Percentiles rank a stretch among this genome's conserved stretches.
phyloP scores from a whole-genome alignment of 2,329 filamentous ascomycete species.

The Epichloe gansuensis region DNA sequence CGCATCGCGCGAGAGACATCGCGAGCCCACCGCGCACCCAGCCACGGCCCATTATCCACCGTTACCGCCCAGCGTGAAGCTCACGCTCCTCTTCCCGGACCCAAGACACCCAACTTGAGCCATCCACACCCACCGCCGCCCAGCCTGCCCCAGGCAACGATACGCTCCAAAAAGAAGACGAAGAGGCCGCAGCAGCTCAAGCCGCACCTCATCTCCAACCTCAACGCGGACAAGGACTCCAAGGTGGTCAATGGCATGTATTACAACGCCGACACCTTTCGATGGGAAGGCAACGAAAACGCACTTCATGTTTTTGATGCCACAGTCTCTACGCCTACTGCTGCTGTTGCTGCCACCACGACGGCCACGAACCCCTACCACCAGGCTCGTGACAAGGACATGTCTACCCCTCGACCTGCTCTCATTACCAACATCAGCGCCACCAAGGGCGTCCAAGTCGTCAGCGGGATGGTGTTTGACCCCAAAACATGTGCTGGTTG shows the following conservation, averaged over 20 bases:
- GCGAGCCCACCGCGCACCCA: slow-evolving; percentile 46
- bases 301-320: slow-evolving; percentile 67
- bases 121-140: slow-evolving; percentile 19
- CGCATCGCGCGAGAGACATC: slow-evolving; percentile 52
- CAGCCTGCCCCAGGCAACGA: slow-evolving; percentile 26
- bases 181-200: slow-evolving; percentile 54
- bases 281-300: slow-evolving; percentile 96
- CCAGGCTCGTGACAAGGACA: slow-evolving; percentile 43
- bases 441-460: slow-evolving; percentile 79
- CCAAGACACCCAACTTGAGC: slow-evolving; percentile 32
- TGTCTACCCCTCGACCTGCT: slow-evolving; percentile 52
- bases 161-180: slow-evolving; percentile 43
- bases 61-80: slow-evolving; percentile 42
- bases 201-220: slow-evolving; percentile 80
- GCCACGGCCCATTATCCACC: slow-evolving; percentile 39
- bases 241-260: slow-evolving; percentile 86
- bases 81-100: slow-evolving; percentile 40
- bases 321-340: slow-evolving; percentile 41
- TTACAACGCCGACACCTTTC: slow-evolving; percentile 76
- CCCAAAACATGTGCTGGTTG: slow-evolving; percentile 94
- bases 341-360: slow-evolving; percentile 18
- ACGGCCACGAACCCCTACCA: slow-evolving; percentile 14
- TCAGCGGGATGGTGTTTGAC: slow-evolving; percentile 98
- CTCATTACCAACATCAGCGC: slow-evolving; percentile 84
- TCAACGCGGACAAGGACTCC: slow-evolving; percentile 59